Evolutionary conservation across 1,284 basidiomycete genomes (phyloP), one percentile per base, ranked within the genome.

Genomic region (Trametes versicolor): DNA sequence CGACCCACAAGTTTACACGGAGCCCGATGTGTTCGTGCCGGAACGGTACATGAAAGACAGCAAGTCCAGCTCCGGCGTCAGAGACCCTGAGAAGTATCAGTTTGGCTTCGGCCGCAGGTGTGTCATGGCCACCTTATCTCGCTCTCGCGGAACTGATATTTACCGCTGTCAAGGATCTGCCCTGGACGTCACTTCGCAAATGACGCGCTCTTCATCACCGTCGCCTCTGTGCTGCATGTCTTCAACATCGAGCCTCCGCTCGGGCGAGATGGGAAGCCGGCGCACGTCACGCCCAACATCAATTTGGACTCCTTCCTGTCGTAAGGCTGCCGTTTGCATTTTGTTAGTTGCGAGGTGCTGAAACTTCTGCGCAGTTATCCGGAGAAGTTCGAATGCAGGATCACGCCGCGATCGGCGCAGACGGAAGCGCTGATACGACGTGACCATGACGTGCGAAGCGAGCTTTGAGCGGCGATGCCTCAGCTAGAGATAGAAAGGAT

Each of bases 21-120:
- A 72, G 4, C 71, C 74, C 5, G 63, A 70, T 5, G 50, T 17
- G n/a, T 76, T 76, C 61, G 61, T 66, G n/a, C 72, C 72, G 15
- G 72, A 73, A 19, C 60, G 72, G 21, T 70, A 63, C 51, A n/a
- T 69, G 25, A 47, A 58, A 17, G 48, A 58, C 0, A 47, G 61
- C 7, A 27, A 32, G 34, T 12, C 47, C 62, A 23, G 41, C 23
- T 12, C 15, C 34, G 5, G 36, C 19, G 10, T 34, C 8, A 41
- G n/a, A 13, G 69, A 68, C 29, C 62, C 67, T 0, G 32, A 32
- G 19, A 48, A 36, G 25, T 60, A 50, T 15, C 58, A 55, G 52
- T 70, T 70, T 27, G 69, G 69, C 9, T 68, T 61, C 39, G 69
- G 67, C 1, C 54, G 66, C 21, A 63, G 68, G 68, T 66, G 43